A percentile compares a stretch with the other conserved stretches of the same genome.
Conservation (phyloP, 2,329 filamentous ascomycete genomes). For the Colletotrichum liriopes region DNA sequence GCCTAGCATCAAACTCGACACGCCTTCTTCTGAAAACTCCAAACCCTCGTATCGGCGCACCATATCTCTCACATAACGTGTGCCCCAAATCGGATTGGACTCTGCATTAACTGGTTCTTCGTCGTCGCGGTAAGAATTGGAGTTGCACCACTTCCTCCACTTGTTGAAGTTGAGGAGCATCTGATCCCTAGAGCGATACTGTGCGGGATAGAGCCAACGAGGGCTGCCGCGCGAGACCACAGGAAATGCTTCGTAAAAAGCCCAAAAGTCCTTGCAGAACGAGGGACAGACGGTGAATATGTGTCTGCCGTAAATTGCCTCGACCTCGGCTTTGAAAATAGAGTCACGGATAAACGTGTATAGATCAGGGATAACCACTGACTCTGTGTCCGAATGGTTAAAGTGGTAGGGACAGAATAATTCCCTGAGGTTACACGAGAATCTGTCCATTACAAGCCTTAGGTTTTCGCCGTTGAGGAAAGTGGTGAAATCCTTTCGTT, state of each 20-base stretch:
- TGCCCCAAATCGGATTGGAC: slow-evolving; percentile 31
- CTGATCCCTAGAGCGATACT: slow-evolving; percentile 23
- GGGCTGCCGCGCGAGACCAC: slow-evolving; percentile 25
- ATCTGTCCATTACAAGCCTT: slow-evolving; percentile 18
- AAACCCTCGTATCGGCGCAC: slow-evolving; percentile 32
- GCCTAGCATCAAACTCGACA: slow-evolving; percentile 21
- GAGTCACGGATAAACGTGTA: slow-evolving; percentile 20
- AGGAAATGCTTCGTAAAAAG: slow-evolving; percentile 33
- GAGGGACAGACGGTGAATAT: slow-evolving; percentile 25
- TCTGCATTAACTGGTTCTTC: neutral
- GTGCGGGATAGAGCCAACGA: slow-evolving; percentile 28
- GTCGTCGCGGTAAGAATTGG: neutral
- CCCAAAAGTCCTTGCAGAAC: slow-evolving; percentile 34
- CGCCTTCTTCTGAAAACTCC: slow-evolving; percentile 26
- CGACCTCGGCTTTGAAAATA: slow-evolving; percentile 29
- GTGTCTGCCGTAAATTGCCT: slow-evolving; percentile 27
- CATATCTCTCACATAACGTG: slow-evolving; percentile 31
- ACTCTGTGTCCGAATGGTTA: neutral
- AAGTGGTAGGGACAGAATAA: neutral
- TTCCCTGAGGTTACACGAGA: slow-evolving; percentile 4
- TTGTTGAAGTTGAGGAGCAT: slow-evolving; percentile 16
- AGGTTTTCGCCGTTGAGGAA: slow-evolving; percentile 31
- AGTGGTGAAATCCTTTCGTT: slow-evolving; percentile 24
- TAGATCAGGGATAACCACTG: slow-evolving; percentile 10
- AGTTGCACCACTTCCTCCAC: slow-evolving; percentile 24